These are phyloP conservation scores for Sclerotinia trifoliorum DNA, from an alignment of 2,329 filamentous ascomycete species.

Conservation along the genomic window DNA sequence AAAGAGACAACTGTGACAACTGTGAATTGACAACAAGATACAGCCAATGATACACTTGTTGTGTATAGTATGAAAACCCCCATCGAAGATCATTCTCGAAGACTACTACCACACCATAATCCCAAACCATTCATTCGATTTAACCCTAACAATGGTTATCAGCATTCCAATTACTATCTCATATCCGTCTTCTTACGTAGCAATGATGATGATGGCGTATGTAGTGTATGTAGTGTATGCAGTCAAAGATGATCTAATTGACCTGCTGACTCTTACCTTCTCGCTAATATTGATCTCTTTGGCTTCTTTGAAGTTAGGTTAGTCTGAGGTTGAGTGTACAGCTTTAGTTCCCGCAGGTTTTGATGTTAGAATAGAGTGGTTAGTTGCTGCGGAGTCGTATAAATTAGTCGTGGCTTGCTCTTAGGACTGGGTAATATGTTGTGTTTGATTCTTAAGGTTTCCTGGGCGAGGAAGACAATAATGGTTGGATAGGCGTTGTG, in stretches of 20 bases:
- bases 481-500: slow-evolving; percentile 1
- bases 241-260: slow-evolving; percentile 1
- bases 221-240: slow-evolving; percentile 10
- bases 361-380: neutral
- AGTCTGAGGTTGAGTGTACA: slow-evolving; percentile 1
- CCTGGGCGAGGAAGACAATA: neutral
- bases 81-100: slow-evolving; percentile 5
- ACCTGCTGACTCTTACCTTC: slow-evolving; percentile 5
- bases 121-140: neutral
- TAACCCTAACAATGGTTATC: neutral
- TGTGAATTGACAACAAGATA: too few species aligned
- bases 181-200: neutral
- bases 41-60: too few species aligned
- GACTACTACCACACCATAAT: neutral
- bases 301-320: neutral
- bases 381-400: slow-evolving; percentile 3
- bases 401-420: slow-evolving; percentile 8
- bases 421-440: neutral
- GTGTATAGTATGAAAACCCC: neutral
- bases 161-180: neutral
- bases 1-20: neutral
- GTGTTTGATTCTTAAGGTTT: neutral
- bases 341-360: neutral
- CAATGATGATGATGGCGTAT: slow-evolving; percentile 3
- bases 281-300: slow-evolving; percentile 3